Evolutionary conservation across 2,329 filamentous ascomycete genomes (phyloP).

Genomic region (Paecilomyces formosus): DNA sequence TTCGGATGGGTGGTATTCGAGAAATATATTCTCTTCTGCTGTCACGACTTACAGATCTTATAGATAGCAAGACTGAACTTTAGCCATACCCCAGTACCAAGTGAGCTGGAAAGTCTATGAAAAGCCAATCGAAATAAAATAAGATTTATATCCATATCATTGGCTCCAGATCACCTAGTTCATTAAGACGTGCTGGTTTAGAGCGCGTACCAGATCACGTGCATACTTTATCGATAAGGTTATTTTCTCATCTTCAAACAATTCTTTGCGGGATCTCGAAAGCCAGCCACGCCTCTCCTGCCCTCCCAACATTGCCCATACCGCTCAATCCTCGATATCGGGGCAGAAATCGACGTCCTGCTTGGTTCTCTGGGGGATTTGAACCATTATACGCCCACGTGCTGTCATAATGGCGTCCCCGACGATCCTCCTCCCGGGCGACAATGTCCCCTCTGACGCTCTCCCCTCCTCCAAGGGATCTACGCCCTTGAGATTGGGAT

Average conservation of each 20-base stretch:
- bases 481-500: constrained; percentile 68
- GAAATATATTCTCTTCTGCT: too few relatives aligned
- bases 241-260: neutral
- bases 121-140: too few relatives aligned
- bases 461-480: constrained; percentile 61
- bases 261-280: neutral
- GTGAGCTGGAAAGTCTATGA: too few relatives aligned
- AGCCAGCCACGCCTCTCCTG: neutral
- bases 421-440: constrained; percentile 74
- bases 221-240: neutral
- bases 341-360: neutral
- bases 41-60: too few relatives aligned
- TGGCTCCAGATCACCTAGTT: too few relatives aligned
- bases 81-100: too few relatives aligned
- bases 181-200: neutral
- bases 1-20: too few relatives aligned
- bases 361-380: neutral
- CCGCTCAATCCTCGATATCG: neutral
- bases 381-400: neutral
- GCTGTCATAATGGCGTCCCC: constrained; percentile 47
- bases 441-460: constrained; percentile 57
- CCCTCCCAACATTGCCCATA: neutral
- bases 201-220: neutral
- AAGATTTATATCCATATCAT: too few relatives aligned
- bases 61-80: too few relatives aligned